Base-by-base conservation (phyloP, 1,139 yeast species). In the Pichia sp. region DNA sequence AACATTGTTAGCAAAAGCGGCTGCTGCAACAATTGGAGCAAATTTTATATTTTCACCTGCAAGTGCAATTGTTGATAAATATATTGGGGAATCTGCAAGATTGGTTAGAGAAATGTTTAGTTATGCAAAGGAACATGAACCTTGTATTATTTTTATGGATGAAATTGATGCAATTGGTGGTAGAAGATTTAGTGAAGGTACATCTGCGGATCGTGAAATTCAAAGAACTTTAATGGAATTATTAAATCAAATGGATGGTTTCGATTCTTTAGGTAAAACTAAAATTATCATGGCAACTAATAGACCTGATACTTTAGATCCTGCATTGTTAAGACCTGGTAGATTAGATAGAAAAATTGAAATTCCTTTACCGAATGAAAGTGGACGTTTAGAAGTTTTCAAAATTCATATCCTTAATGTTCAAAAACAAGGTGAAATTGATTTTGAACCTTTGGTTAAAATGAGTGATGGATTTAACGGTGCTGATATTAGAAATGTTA, bases 101-200 rank as follows among this genome's bases (percentile, higher is more conserved):
- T 80, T 95, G 67, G 90, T 95, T 61, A 83, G 99, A 73, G 99
- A 95, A 71, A 93, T 95, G 99, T 95, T 95, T 73, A 87, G 96
- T 49, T 95, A 95, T 70, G 99, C 99, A 50, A 90, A 84, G 68
- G 99, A 93, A 67, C 98, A 95, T 69, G 98, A 88, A 67, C 99
- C 99, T 22, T 95, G 99, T 73, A 93, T 95, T 67, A 95, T 95
- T 60, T 95, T 95, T 69, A 91, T 95, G 97, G 99, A 95, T 74
- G 99, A 95, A 76, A 84, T 95, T 57, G 99, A 95, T 74, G 99
- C 99, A 51, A 95, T 95, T 70, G 99, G 99, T 67, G 99, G 99
- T 51, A 82, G 99, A 63, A 83, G 99, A 71, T 95, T 95, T 71
- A 84, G 95, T 62, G 99, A 95, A 70, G 99, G 99, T 71, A 93